Evolutionary conservation across 345 rosid species (phyloP).

Genomic region (Ceriops tagal): DNA sequence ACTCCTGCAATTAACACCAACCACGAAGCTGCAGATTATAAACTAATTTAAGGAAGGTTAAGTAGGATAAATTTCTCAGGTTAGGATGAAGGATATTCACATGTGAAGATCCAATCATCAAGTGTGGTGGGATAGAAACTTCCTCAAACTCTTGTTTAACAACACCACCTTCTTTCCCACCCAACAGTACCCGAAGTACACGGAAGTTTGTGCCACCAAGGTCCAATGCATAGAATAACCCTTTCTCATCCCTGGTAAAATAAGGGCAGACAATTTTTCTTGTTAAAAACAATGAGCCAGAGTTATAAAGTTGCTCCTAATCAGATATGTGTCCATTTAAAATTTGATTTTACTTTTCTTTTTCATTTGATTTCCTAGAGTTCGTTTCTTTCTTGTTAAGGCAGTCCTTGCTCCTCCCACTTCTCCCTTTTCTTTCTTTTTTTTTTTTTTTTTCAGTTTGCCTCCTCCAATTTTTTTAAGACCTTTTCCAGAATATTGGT

Average conservation of each 20-base stretch:
- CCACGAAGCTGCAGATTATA: slow-evolving; percentile 17
- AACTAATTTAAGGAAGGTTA: slow-evolving; percentile 8
- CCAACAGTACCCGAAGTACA: slow-evolving; percentile 73
- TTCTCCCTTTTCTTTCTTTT: background rate
- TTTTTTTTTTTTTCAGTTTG: background rate
- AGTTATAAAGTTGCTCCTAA: background rate
- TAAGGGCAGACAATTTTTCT: slow-evolving; percentile 1
- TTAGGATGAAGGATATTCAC: slow-evolving; percentile 36
- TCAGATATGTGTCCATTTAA: background rate
- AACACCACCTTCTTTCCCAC: slow-evolving; percentile 59
- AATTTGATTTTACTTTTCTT: background rate
- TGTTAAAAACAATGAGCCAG: background rate
- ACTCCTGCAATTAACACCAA: slow-evolving; percentile 48
- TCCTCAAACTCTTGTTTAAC: slow-evolving; percentile 74
- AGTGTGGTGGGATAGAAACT: slow-evolving; percentile 77
- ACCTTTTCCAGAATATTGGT: background rate
- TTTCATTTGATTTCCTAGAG: background rate
- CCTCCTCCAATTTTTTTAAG: background rate
- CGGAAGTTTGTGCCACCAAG: slow-evolving; percentile 99
- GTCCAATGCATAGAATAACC: slow-evolving; percentile 87
- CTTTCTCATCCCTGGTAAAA: slow-evolving; percentile 67
- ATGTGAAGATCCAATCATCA: slow-evolving; percentile 75
- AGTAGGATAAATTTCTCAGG: background rate
- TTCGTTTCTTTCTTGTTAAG: background rate
- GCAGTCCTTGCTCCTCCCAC: background rate